Conservation (phyloP, 495 filamentous ascomycete genomes). For the Hypoxylon subgilvum region DNA sequence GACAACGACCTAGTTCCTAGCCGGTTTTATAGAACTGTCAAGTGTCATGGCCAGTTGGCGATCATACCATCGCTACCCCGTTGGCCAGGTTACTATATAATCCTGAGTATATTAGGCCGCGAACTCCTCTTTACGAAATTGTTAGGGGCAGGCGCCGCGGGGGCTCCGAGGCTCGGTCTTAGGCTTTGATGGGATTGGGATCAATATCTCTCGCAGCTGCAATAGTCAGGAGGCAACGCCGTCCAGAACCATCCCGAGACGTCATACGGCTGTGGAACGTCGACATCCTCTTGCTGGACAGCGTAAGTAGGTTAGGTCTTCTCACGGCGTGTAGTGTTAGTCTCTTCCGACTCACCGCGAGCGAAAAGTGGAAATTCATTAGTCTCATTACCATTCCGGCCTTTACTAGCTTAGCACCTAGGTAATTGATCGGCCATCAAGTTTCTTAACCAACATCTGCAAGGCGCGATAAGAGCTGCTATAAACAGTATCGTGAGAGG, state of each 20-base stretch:
- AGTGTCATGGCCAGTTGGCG: constrained; percentile 10
- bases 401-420: constrained; percentile 10
- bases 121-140: constrained; percentile 8
- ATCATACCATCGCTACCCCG: constrained; percentile 4
- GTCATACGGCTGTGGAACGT: constrained; percentile 5
- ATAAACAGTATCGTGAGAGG: constrained; percentile 6
- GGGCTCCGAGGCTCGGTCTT: constrained; percentile 4
- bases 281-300: constrained; percentile 26
- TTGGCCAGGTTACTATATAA: constrained; percentile 7
- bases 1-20: constrained; percentile 22
- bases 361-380: constrained; percentile 23
- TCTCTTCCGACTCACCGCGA: constrained; percentile 21
- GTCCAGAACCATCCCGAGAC: constrained; percentile 6
- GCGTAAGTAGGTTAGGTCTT: constrained; percentile 18
- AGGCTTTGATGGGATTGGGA: constrained; percentile 5
- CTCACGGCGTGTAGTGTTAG: constrained; percentile 7
- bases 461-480: constrained; percentile 10
- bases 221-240: constrained; percentile 11
- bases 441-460: constrained; percentile 7
- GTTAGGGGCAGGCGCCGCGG: constrained; percentile 11
- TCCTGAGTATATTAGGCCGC: constrained; percentile 5
- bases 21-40: constrained; percentile 8
- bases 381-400: constrained; percentile 30
- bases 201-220: constrained; percentile 12
- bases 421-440: constrained; percentile 15